A percentile compares a stretch with the other conserved stretches of the same genome.
Conservation (phyloP, 148 eudicot species). For the Polygonum maritimum region DNA sequence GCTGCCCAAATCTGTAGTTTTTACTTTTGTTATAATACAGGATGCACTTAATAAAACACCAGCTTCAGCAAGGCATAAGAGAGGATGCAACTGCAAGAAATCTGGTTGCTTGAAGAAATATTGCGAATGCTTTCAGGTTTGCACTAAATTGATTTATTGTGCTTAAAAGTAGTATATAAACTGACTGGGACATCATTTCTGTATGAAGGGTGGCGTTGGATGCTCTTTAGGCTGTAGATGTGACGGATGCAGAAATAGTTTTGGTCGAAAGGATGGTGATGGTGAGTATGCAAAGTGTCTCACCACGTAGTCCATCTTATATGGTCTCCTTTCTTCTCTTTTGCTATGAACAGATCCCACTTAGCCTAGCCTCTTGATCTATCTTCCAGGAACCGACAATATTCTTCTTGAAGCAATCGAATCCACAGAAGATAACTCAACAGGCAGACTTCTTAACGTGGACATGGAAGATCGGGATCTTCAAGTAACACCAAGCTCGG, state of each 20-base stretch:
- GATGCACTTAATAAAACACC: slow-evolving; percentile 29
- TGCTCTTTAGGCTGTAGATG: slow-evolving; percentile 40
- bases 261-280: slow-evolving; percentile 38
- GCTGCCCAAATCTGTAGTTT: not conserved
- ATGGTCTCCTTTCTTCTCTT: not conserved
- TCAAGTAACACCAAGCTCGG: slow-evolving; percentile 18
- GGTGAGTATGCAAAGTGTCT: slow-evolving; percentile 17
- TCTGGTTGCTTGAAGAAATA: slow-evolving; percentile 44
- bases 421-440: not conserved
- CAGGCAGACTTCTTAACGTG: slow-evolving; percentile 10
- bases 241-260: slow-evolving; percentile 36
- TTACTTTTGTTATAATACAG: slow-evolving; percentile 10
- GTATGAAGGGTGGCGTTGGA: slow-evolving; percentile 41
- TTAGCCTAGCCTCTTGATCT: not conserved
- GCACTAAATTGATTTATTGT: not conserved
- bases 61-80: slow-evolving; percentile 42
- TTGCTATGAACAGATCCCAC: not conserved
- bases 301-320: not conserved
- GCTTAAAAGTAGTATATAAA: not conserved
- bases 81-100: slow-evolving; percentile 47
- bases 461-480: slow-evolving; percentile 18
- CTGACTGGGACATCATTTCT: not conserved
- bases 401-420: slow-evolving; percentile 10
- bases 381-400: slow-evolving; percentile 9
- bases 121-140: slow-evolving; percentile 46